Percentiles rank a stretch among this genome's conserved stretches.
Conservation (phyloP, 1,284 basidiomycete species). For the Cryptococcus maquisensis region DNA sequence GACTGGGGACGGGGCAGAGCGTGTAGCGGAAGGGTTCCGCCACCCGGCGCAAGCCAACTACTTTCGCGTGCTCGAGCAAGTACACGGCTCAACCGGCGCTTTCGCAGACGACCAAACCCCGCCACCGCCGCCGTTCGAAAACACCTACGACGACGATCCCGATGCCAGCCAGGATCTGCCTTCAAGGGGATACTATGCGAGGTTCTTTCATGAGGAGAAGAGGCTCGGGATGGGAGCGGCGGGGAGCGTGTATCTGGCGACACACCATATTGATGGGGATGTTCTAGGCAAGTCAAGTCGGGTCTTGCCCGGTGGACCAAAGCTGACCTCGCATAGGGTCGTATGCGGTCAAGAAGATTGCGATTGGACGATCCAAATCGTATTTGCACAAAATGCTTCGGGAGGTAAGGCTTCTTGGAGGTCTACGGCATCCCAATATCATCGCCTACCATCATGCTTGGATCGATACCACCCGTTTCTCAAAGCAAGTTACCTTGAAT, state of each 20-base stretch:
- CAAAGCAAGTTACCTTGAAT: slow-evolving; percentile 44
- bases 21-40: not conserved
- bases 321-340: slow-evolving; percentile 20
- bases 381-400: slow-evolving; percentile 76
- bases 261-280: slow-evolving; percentile 37
- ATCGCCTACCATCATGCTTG: slow-evolving; percentile 93
- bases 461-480: slow-evolving; percentile 81
- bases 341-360: slow-evolving; percentile 93
- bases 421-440: slow-evolving; percentile 85
- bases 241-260: slow-evolving; percentile 65
- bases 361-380: slow-evolving; percentile 78
- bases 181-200: slow-evolving; percentile 53
- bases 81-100: slow-evolving; percentile 42
- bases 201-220: slow-evolving; percentile 83
- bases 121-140: not conserved
- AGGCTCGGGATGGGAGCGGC: slow-evolving; percentile 87
- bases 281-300: slow-evolving; percentile 20
- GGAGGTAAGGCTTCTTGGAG: slow-evolving; percentile 78
- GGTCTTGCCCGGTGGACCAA: slow-evolving; percentile 52
- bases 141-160: slow-evolving; percentile 10
- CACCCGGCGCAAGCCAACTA: slow-evolving; percentile 19
- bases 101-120: slow-evolving; percentile 22
- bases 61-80: slow-evolving; percentile 42
- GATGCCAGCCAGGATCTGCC: slow-evolving; percentile 27
- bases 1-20: not conserved